Evolutionary conservation across 768 basidiomycete species (phyloP).

Genomic region (Gymnopilus junonius): DNA sequence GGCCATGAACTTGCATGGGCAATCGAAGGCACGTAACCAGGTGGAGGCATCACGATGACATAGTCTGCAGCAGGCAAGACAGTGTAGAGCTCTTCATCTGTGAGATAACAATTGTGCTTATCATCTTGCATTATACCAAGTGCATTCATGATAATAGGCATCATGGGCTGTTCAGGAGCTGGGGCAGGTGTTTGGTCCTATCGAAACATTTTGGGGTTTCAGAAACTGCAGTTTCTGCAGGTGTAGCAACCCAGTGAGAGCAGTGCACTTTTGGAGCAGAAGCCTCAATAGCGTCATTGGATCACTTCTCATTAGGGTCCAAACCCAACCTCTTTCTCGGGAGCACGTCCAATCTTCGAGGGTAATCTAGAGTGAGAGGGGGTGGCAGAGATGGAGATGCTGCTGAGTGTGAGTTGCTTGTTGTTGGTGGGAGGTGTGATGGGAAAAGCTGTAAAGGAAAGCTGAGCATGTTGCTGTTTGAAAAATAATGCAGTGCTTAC

Average conservation of each 20-base stretch:
- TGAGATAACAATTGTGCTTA: slow-evolving; percentile 94
- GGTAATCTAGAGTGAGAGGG: no score
- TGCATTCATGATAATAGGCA: slow-evolving; percentile 86
- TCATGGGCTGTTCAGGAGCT: slow-evolving; percentile 69
- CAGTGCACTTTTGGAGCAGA: slow-evolving; percentile 84
- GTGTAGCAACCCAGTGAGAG: no score
- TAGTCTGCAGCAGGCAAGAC: slow-evolving; percentile 89
- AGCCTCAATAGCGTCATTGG: slow-evolving; percentile 72
- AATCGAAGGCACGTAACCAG: slow-evolving; percentile 84
- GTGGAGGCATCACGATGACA: slow-evolving; percentile 89
- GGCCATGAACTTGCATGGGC: slow-evolving; percentile 67
- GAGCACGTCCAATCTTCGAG: no score
- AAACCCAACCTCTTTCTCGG: no score
- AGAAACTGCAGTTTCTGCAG: no score
- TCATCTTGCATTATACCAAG: slow-evolving; percentile 90
- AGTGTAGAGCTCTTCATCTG: slow-evolving; percentile 90
- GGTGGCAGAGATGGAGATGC: no score
- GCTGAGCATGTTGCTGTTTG: no score
- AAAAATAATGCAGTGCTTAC: no score
- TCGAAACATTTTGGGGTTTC: no score
- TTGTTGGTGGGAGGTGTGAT: no score
- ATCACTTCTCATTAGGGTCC: slow-evolving; percentile 68
- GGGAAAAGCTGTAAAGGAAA: no score
- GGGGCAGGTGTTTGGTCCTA: slow-evolving; percentile 95
- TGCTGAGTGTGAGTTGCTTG: no score